Conservation (phyloP, 2,329 filamentous ascomycete species). For the Xylariales sp. region DNA sequence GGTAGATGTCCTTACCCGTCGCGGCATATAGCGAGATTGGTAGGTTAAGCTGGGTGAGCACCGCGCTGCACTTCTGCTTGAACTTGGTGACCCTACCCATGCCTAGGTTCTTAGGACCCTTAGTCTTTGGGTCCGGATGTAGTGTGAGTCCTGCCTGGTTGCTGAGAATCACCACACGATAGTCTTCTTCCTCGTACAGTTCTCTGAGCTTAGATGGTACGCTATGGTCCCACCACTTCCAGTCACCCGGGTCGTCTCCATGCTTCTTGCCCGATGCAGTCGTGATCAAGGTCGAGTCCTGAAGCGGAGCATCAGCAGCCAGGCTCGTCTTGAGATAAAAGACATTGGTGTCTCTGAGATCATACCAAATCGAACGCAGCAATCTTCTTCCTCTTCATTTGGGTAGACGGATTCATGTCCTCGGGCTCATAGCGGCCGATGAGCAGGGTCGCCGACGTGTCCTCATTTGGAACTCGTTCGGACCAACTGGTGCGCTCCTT, state of each 20-base stretch:
- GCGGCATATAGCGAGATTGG: conserved; percentile 82
- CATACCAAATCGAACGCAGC: conserved; percentile 67
- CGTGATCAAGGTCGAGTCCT: conserved; percentile 85
- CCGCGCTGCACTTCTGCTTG: conserved; percentile 70
- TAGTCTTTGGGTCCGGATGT: conserved; percentile 65
- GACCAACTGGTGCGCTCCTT: conserved; percentile 71
- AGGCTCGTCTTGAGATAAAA: background rate
- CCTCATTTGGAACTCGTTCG: conserved; percentile 52
- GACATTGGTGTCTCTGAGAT: background rate
- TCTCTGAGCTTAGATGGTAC: conserved; percentile 65
- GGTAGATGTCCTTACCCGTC: conserved; percentile 72
- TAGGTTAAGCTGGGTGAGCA: conserved; percentile 68
- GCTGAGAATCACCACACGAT: conserved; percentile 72
- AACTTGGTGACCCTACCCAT: conserved; percentile 71
- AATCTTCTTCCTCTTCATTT: conserved; percentile 49
- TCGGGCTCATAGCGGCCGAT: conserved; percentile 65
- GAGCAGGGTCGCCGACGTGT: conserved; percentile 57
- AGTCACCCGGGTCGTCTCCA: conserved; percentile 66
- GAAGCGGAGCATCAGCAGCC: background rate
- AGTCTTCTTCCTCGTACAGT: conserved; percentile 65
- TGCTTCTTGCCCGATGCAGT: conserved; percentile 80
- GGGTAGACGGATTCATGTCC: conserved; percentile 21
- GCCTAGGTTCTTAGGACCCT: conserved; percentile 50
- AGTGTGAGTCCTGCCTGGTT: conserved; percentile 85
- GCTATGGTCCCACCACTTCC: conserved; percentile 85